Evolutionary conservation across 2,329 filamentous ascomycete species (phyloP).

Genomic region (Laburnicola sp.): DNA sequence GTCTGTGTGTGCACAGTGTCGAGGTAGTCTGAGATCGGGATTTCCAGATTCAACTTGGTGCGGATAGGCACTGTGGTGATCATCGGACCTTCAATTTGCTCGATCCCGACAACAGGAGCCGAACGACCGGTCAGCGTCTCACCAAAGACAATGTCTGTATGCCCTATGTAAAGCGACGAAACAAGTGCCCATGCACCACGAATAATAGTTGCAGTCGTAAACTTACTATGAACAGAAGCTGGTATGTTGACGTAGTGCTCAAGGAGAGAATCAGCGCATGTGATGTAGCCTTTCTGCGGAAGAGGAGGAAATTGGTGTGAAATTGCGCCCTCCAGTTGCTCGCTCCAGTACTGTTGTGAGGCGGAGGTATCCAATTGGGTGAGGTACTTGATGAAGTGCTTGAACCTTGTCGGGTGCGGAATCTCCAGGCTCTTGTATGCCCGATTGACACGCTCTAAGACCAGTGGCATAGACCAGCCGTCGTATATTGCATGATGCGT

Average conservation of each 20-base stretch:
- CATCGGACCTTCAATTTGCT: constrained; percentile 63
- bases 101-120: constrained; percentile 50
- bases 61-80: constrained; percentile 64
- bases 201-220: constrained; percentile 56
- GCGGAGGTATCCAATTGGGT: constrained; percentile 46
- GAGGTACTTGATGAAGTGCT: constrained; percentile 56
- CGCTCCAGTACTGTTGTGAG: constrained; percentile 54
- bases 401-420: constrained; percentile 44
- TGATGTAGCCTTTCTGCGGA: constrained; percentile 51
- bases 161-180: constrained; percentile 58
- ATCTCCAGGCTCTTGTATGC: constrained; percentile 35
- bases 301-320: constrained; percentile 56
- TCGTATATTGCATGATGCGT: constrained; percentile 59
- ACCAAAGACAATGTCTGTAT: constrained; percentile 60
- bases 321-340: constrained; percentile 50
- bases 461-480: constrained; percentile 49
- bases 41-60: constrained; percentile 50
- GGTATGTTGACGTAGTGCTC: constrained; percentile 50
- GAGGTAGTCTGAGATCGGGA: constrained; percentile 57
- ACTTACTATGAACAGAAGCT: constrained; percentile 41
- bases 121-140: constrained; percentile 63
- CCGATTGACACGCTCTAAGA: constrained; percentile 40
- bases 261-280: constrained; percentile 56
- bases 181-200: constrained; percentile 64
- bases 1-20: constrained; percentile 60